phyloP scores from a whole-genome alignment of 345 rosid species.

The Laguncularia racemosa region DNA sequence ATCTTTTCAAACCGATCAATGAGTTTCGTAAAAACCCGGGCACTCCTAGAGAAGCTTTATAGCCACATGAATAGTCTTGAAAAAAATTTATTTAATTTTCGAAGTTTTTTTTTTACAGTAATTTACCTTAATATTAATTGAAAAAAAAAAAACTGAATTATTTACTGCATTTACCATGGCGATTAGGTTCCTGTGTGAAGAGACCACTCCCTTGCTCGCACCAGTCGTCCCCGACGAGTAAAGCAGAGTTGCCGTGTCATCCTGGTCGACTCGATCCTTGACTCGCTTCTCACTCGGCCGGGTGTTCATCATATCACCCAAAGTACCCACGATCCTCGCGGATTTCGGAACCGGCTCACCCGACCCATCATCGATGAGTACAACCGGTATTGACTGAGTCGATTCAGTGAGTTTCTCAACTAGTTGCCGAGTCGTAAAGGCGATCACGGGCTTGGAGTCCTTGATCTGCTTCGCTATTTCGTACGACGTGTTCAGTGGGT shows the following conservation, averaged over 20 bases:
- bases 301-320: conserved; percentile 44
- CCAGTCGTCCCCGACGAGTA: conserved; percentile 97
- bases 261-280: conserved; percentile 50
- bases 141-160: neutral
- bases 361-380: conserved; percentile 52
- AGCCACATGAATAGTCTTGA: too few relatives aligned
- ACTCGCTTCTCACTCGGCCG: conserved; percentile 27
- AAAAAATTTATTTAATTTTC: too few relatives aligned
- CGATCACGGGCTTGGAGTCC: conserved; percentile 62
- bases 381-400: conserved; percentile 30
- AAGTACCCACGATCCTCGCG: conserved; percentile 28
- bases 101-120: neutral
- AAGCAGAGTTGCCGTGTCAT: conserved; percentile 76
- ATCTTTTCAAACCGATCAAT: too few relatives aligned
- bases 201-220: conserved; percentile 73
- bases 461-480: conserved; percentile 64
- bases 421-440: conserved; percentile 56
- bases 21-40: too few relatives aligned
- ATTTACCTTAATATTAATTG: neutral
- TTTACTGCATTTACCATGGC: conserved; percentile 45
- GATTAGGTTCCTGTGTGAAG: conserved; percentile 65
- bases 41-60: too few relatives aligned
- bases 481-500: conserved; percentile 67
- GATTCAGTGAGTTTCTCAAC: conserved; percentile 48
- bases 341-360: neutral